phyloP scores from a whole-genome alignment of 352 stramenopile genomes.

The Pythium vanterpoolii region DNA sequence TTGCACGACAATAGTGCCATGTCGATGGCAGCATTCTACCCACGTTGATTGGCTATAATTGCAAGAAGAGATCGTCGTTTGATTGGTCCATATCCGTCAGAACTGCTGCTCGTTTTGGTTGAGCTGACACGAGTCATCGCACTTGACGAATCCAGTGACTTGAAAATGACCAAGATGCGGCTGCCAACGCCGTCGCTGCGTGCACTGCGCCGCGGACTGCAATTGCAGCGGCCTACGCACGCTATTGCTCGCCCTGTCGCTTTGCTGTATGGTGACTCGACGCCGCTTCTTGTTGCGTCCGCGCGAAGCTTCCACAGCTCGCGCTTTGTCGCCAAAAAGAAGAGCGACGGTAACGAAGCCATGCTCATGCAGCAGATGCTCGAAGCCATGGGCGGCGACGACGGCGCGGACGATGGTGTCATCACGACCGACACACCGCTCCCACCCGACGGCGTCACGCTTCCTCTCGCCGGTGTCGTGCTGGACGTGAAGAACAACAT shows the following conservation, averaged over 20 bases:
- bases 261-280: not conserved
- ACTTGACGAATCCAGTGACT: too few species aligned
- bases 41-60: too few species aligned
- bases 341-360: slow-evolving; percentile 44
- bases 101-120: slow-evolving; percentile 3
- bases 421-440: slow-evolving; percentile 10
- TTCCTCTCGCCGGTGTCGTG: slow-evolving; percentile 50
- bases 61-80: not conserved
- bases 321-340: slow-evolving; percentile 15
- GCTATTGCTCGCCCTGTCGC: not conserved
- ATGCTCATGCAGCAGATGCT: slow-evolving; percentile 68
- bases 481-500: slow-evolving; percentile 72
- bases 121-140: slow-evolving; percentile 1
- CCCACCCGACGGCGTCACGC: slow-evolving; percentile 16
- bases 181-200: not conserved
- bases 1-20: too few species aligned
- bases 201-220: slow-evolving; percentile 11
- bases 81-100: slow-evolving; percentile 1
- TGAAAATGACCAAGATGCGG: not conserved
- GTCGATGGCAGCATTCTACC: too few species aligned
- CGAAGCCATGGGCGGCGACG: slow-evolving; percentile 54
- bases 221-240: slow-evolving; percentile 5
- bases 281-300: not conserved
- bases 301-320: slow-evolving; percentile 11
- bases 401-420: slow-evolving; percentile 17